Conservation (phyloP, 768 basidiomycete species). For the Strobilomyces echinocephalus region DNA sequence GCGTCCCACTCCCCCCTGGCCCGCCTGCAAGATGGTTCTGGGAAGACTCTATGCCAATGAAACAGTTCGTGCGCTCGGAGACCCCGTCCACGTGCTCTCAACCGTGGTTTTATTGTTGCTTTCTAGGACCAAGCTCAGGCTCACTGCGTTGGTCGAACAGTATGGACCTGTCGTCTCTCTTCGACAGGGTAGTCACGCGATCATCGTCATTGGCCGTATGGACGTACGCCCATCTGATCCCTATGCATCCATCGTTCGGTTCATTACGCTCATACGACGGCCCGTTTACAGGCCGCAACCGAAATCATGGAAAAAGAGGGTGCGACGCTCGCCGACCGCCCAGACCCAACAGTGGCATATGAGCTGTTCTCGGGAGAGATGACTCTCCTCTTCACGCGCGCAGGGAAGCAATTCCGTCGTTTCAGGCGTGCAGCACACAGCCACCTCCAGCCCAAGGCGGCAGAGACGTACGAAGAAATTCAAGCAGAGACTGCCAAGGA, state of each 20-base stretch:
- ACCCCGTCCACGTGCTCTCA: too few relatives aligned
- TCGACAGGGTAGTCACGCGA: conserved; percentile 37
- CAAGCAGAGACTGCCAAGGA: conserved; percentile 33
- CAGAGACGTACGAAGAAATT: conserved; percentile 35
- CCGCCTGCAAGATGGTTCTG: too few relatives aligned
- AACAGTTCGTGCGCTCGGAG: too few relatives aligned
- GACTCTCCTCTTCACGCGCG: conserved; percentile 45
- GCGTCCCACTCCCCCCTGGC: too few relatives aligned
- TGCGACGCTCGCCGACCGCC: conserved; percentile 44
- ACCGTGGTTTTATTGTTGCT: too few relatives aligned
- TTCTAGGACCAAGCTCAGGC: too few relatives aligned
- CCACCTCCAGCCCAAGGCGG: too few relatives aligned
- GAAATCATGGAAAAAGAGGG: conserved; percentile 34
- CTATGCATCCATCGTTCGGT: too few relatives aligned
- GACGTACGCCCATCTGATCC: conserved; percentile 12
- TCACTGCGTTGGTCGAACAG: too few relatives aligned
- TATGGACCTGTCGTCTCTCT: conserved; percentile 23
- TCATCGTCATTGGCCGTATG: conserved; percentile 18
- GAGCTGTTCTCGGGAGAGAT: conserved; percentile 50
- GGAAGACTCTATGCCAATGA: too few relatives aligned
- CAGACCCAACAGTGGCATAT: conserved; percentile 45
- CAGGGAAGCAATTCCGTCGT: conserved; percentile 32
- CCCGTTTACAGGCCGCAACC: conserved; percentile 40
- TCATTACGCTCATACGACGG: not conserved
- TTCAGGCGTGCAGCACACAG: too few relatives aligned